Base-by-base conservation (phyloP, 805 yeast species). In the Yamadazyma sp. region DNA sequence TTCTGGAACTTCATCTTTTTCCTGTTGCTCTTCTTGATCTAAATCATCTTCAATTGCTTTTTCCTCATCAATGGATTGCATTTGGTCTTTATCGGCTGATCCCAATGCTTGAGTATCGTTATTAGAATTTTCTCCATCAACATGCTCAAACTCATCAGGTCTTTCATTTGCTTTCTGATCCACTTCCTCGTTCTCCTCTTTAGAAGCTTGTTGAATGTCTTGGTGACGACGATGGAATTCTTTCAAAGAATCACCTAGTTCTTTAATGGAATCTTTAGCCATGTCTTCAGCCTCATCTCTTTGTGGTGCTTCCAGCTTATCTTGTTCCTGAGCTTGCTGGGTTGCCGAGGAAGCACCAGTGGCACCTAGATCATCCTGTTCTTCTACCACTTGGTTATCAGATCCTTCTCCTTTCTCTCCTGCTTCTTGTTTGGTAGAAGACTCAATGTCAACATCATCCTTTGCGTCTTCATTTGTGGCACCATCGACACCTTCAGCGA, bases 41-140 rank as follows among this genome's bases (percentile, higher is more conserved):
- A 42, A 35, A 7, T 79, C 86, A 44, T 86, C 94, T 37, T 86
- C 93, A 45, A 86, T 82, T 1, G 91, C 93, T 73, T 73, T 78
- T 7, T 82, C 84, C 38, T 86, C 88, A 53, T 88, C 82, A 39
- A 89, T 73, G 1, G 80, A 56, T 53, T 86, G 93, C 11, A 75
- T 65, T 50, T 84, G 88, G 30, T 88, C 96, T 49, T 80, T 75
- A 40, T 78, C 77, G 5, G 96, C 95, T 28, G 89, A 80, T 15
- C 98, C 98, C 33, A 93, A 63, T 1, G 98, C 98, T 58, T 93
- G 98, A 0, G 95, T 86, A 32, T 86, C 89, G 37, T 65, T 70
- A 19, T 82, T 79, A 3, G 91, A 77, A 42, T 83, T 82, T 30
- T 82, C 89, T 31, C 88, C 89, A 25, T 84, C 86, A 33, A 82